Evolutionary conservation across 345 rosid species (phyloP), one percentile per base, ranked within the genome.

Genomic region (Toxicodendron radicans): DNA sequence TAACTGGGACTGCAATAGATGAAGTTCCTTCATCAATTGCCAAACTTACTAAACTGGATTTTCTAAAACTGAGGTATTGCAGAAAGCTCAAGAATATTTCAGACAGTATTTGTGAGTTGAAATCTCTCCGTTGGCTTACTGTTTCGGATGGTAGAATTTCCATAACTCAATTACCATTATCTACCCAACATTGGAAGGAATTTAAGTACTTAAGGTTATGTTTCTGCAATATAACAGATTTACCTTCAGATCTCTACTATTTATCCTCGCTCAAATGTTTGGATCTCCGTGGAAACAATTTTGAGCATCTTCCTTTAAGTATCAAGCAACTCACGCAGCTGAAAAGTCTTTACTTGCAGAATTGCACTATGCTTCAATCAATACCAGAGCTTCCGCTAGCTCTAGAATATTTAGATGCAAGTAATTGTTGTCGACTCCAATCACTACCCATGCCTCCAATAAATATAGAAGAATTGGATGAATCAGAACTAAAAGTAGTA

Each of bases 371-470:
- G 79, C 81, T 83, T 46, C 76, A 32, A 52, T 77, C 76, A 33
- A 70, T 77, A 64, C 80, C 81, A n/a, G 54, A 70, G 10, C 79
- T 80, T 60, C 83, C 83, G 5, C 49, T 54, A 33, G 51, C 64
- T 62, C 48, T 83, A 35, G 32, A 66, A 24, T 49, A 52, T 24
- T 59, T 80, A 24, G 73, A 79, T 52, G 73, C 75, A 16, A 80
- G 64, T 2, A 58, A 77, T 21, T 80, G 86, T 33, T 62, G 48
- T 54, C 73, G 17, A 76, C 81, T 80, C 23, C 66, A 71, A 73
- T 75, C 76, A 58, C 63, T 77, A 64, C 82, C 81, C n/a, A 32
- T 66, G 11, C 82, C 79, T 60, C 78, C 83, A 35, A 70, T 68
- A 54, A 59, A 68, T 62, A 45, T 72, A 27, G 58, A 62, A 45